Evolutionary conservation across 129 eudicot genomes (phyloP).

Genomic region (Tagetes patula): DNA sequence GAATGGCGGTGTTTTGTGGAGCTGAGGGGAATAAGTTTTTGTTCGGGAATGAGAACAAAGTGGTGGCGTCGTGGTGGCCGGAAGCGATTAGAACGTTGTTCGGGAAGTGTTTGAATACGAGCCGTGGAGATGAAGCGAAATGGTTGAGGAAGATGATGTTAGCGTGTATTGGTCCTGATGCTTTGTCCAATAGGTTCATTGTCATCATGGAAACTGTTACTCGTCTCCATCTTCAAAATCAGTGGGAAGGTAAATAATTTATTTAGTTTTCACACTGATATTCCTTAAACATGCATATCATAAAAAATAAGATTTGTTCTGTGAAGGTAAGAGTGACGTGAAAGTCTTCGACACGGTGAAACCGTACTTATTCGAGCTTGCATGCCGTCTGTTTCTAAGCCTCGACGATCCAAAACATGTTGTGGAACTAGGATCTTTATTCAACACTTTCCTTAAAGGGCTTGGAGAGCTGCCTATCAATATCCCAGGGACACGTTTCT

Average conservation of each 20-base stretch:
- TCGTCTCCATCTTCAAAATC: constrained; percentile 23
- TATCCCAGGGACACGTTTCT: constrained; percentile 26
- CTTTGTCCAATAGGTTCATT: constrained; percentile 35
- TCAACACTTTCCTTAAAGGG: constrained; percentile 21
- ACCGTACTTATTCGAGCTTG: constrained; percentile 19
- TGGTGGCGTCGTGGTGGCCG: constrained; percentile 67
- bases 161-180: constrained; percentile 43
- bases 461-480: constrained; percentile 17
- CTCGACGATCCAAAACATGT: constrained; percentile 19
- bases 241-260: constrained; percentile 17
- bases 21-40: constrained; percentile 54
- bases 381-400: constrained; percentile 27
- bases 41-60: constrained; percentile 53
- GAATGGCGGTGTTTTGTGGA: constrained; percentile 35
- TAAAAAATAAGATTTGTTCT: neutral
- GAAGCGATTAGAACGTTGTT: constrained; percentile 41
- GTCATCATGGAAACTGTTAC: constrained; percentile 19
- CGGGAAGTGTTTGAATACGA: constrained; percentile 34
- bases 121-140: constrained; percentile 46
- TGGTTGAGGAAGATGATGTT: constrained; percentile 49
- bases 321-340: constrained; percentile 15
- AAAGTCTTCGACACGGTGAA: constrained; percentile 5
- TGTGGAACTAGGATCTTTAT: constrained; percentile 7
- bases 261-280: neutral
- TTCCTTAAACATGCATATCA: neutral